Evolutionary conservation across 352 stramenopile species (phyloP).

Genomic region (Sclerospora graminicola): DNA sequence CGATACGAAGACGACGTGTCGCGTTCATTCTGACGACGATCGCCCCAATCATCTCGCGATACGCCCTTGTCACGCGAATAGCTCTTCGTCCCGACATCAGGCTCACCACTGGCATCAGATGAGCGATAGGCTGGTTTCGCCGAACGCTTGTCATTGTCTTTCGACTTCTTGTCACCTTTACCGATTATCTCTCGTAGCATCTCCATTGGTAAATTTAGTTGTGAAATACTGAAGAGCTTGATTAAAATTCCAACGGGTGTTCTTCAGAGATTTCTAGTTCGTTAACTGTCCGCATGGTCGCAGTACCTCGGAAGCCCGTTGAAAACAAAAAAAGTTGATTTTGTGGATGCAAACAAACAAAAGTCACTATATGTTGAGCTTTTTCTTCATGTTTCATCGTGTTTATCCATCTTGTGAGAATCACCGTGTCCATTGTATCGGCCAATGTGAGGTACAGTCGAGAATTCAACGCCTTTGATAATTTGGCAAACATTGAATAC

Average conservation of each 20-base stretch:
- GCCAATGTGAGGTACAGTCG: too few species aligned
- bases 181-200: conserved; percentile 7
- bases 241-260: too few species aligned
- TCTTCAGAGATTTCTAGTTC: too few species aligned
- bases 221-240: conserved; percentile 2
- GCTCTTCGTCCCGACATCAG: conserved; percentile 11
- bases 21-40: conserved; percentile 4
- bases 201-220: conserved; percentile 16
- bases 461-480: too few species aligned
- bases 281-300: not conserved
- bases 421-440: too few species aligned
- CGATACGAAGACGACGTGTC: conserved; percentile 7
- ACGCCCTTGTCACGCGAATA: conserved; percentile 11
- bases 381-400: too few species aligned
- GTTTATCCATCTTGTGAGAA: too few species aligned
- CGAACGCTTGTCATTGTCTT: conserved; percentile 2
- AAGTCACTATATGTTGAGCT: too few species aligned
- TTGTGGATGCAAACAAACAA: too few species aligned
- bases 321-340: too few species aligned
- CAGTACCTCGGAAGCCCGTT: too few species aligned
- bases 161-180: conserved; percentile 8
- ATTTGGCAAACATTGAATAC: too few species aligned
- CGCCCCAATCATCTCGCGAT: conserved; percentile 1
- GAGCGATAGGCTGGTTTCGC: conserved; percentile 9
- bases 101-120: conserved; percentile 7